Base-by-base conservation (phyloP, 2,329 filamentous ascomycete genomes). In the Cytospora piceicola region DNA sequence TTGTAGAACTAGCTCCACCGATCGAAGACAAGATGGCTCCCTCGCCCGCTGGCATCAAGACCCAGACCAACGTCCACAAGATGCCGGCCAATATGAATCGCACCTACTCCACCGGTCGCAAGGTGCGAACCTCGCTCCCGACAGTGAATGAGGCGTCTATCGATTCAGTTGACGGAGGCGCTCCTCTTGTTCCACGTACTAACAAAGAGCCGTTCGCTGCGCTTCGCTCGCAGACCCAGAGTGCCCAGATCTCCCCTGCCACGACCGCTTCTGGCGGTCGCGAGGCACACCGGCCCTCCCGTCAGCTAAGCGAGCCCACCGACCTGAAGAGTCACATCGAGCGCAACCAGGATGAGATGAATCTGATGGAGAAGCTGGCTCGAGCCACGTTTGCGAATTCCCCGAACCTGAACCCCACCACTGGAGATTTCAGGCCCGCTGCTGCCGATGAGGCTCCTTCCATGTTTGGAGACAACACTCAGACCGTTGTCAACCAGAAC, bases 91-190 rank as follows among this genome's bases (percentile, higher is more conserved):
- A 52, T 24, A 51, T 49, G n/a, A 29, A 39, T 6, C 58, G 5
- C 51, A 17, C 39, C 7, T 56, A 49, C 62, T 55, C 46, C 15
- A 54, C 29, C 34, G 14, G 42, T 34, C 59, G 29, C 42, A 46
- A 32, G 8, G 20, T 57, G 12, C 53, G 55, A 6, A 6, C 52
- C 34, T 29, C 57, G 34, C 24, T 30, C 29, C 53, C 57, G 1
- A 53, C 58, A 27, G 12, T 56, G 8, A 54, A 53, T n/a, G 32
- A 54, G 17, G 64, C 57, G 59, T 62, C 58, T 1, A 58, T 46
- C 39, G 53, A 58, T n/a, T 58, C 58, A 14, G 12, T 61, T 34
- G 46, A 62, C n/a, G 64, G 64, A n/a, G 46, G 59, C 24, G 58
- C 32, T 54, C 15, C 54, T 17, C 52, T 62, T 36, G 29, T 57